phyloP scores from a whole-genome alignment of 2,329 filamentous ascomycete species.

The Xylariaceae sp. region DNA sequence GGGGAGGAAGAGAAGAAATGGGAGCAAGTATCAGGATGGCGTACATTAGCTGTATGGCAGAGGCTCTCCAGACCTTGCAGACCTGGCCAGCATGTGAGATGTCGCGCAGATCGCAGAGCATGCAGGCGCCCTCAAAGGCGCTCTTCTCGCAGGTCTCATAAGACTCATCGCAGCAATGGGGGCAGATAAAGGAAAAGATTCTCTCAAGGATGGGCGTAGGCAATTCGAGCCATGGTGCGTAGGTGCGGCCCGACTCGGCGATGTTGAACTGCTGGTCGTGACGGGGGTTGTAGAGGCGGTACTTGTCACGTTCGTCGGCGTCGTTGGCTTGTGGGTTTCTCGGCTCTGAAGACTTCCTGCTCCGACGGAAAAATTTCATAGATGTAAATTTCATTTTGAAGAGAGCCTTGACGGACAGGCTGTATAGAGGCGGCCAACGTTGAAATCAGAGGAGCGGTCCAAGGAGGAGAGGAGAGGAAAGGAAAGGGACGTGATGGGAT shows the following conservation, averaged over 20 bases:
- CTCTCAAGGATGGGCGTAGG: conserved; percentile 64
- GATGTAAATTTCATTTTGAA: conserved; percentile 28
- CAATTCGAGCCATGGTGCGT: conserved; percentile 42
- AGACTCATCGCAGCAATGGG: conserved; percentile 69
- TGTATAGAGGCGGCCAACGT: background rate
- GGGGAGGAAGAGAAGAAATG: background rate
- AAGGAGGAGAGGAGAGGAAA: background rate
- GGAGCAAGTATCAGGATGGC: conserved; percentile 32
- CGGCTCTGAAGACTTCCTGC: conserved; percentile 28
- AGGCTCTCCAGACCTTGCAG: conserved; percentile 64
- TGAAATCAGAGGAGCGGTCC: conserved; percentile 8
- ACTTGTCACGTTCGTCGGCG: conserved; percentile 29
- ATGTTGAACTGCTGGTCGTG: conserved; percentile 24
- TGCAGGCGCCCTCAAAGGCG: conserved; percentile 72
- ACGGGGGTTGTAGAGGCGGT: conserved; percentile 27
- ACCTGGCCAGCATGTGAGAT: conserved; percentile 73
- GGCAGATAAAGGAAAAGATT: conserved; percentile 79
- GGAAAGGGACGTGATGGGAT: background rate
- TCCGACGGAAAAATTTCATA: conserved; percentile 33
- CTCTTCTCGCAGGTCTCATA: conserved; percentile 82
- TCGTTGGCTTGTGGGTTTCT: conserved; percentile 23
- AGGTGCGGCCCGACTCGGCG: conserved; percentile 22
- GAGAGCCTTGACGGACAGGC: background rate
- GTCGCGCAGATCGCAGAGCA: conserved; percentile 90
- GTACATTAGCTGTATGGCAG: conserved; percentile 54